Conservation (phyloP, 768 basidiomycete species). For the Daedalea quercina region DNA sequence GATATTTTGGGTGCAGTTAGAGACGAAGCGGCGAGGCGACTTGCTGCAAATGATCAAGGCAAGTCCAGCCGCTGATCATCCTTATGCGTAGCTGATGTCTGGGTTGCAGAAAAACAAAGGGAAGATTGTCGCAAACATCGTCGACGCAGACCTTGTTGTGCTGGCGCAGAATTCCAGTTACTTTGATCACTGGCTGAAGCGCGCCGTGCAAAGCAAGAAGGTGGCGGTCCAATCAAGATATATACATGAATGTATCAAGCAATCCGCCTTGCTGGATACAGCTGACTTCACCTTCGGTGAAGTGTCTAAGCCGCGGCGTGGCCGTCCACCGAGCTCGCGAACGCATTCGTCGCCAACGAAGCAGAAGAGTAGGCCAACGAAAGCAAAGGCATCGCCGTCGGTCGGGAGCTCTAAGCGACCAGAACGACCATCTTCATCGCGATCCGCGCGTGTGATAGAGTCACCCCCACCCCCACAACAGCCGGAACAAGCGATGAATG, state of each 20-base stretch:
- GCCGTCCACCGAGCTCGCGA: neutral
- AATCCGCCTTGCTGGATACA: conserved; percentile 8
- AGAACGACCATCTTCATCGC: too few species aligned
- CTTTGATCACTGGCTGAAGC: conserved; percentile 40
- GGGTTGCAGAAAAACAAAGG: conserved; percentile 62
- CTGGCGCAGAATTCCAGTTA: conserved; percentile 45
- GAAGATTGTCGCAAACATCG: conserved; percentile 44
- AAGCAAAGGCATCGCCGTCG: neutral
- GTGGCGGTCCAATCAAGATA: conserved; percentile 33
- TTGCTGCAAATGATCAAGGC: conserved; percentile 59
- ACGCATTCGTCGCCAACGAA: too few species aligned
- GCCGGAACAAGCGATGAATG: neutral
- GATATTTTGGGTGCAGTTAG: conserved; percentile 64
- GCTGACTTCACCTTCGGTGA: conserved; percentile 10
- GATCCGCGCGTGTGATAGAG: neutral
- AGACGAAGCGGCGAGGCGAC: conserved; percentile 44
- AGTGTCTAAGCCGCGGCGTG: neutral
- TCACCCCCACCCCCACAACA: conserved; percentile 13
- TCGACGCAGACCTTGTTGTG: conserved; percentile 54
- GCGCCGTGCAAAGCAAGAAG: conserved; percentile 29
- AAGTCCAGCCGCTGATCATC: conserved; percentile 5
- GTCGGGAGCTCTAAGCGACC: too few species aligned
- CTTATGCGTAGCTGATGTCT: neutral
- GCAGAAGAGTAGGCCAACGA: neutral
- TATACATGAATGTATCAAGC: conserved; percentile 13